Evolutionary conservation across 164 flowering plant genomes (phyloP), one percentile per base, ranked within the genome.

Genomic region (Amborella trichopoda): DNA sequence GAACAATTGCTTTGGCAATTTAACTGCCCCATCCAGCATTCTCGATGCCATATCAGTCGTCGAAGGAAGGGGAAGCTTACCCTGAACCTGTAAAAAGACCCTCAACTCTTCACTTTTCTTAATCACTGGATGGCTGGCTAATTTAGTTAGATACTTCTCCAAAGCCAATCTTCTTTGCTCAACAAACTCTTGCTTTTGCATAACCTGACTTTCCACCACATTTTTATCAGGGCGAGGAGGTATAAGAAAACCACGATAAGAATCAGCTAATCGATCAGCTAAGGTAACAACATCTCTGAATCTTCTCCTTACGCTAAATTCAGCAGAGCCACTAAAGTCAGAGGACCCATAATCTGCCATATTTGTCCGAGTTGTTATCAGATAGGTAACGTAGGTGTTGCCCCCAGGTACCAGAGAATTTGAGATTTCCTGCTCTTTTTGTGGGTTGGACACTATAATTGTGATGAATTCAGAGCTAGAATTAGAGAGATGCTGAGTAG

Each of bases 171-270:
- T 60, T 41, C 99, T 71, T 62, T 82, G 96, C 78, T 85, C 96
- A 50, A 93, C 91, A 46, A 93, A 93, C 14, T 93, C 99, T 61
- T 82, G 94, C 65, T 84, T 93, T 54, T 93, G 91, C 99, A 93
- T 93, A 40, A 93, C 91, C 58, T 88, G 96, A 49, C 95, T 73
- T 77, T 93, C 99, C 50, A 93, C 88, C 19, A 93, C 84, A 41
- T 60, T 93, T 75, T 93, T 88, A 40, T 88, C 99, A 2, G 99
- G 99, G 59, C 99, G 50, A 1, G 84, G 75, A 4, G 96, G 95
- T 6, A 93, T 73, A 17, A 82, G 78, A 33, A 67, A 76, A 23
- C 99, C 99, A 51, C 96, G 49, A 45, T 71, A 85, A 0, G 79
- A 48, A 49, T 93, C 96, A 10, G 82, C 62, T 33, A 91, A 51